Evolutionary conservation across 1,284 basidiomycete species (phyloP), one percentile per base, ranked within the genome.

Genomic region (Prillingera fragicola): DNA sequence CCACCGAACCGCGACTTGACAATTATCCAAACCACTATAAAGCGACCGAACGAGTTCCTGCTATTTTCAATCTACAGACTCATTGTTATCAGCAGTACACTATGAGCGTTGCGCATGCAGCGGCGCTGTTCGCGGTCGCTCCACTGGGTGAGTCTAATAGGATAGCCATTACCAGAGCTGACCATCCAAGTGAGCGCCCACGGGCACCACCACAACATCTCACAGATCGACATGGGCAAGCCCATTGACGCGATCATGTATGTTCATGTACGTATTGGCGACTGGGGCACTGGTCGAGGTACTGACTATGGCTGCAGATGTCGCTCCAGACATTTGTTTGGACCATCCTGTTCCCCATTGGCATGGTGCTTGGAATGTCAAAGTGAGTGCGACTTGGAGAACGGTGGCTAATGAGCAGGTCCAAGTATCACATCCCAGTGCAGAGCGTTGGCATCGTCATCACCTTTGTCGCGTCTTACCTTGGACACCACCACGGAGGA

Each of bases 291-390:
- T 14, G 10, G 2, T 6, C 10, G 24, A 14, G 8, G 3, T 26
- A 8, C 2, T 18, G 25, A 8, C 7, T 26, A 39, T 48, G 27
- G 45, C 42, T 15, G 2, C 36, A 70, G 67, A 87, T 90, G 48
- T 71, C 75, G 26, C 64, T 89, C 12, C 87, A 90, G 60, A 79
- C 78, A 3, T 63, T 78, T 8, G 80, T 87, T 6, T 91, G 87
- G 87, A 85, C 83, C 2, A 65, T 90, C 10, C 63, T 89, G 17
- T 91, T 90, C 62, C 87, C 88, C 0, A 75, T 83, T 8, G 88
- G 88, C 19, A 90, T 91, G 87, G 84, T 90, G 0, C 72, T 91
- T 3, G 87, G 87, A 8, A 73, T 91, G 22, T 77, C 82, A 8
- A 78, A 83, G 62, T 87, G 80, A 51, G 59, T 50, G 17, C 6